Base-by-base conservation (phyloP, 2,329 filamentous ascomycete species). In the Colletotrichum sansevieriae region DNA sequence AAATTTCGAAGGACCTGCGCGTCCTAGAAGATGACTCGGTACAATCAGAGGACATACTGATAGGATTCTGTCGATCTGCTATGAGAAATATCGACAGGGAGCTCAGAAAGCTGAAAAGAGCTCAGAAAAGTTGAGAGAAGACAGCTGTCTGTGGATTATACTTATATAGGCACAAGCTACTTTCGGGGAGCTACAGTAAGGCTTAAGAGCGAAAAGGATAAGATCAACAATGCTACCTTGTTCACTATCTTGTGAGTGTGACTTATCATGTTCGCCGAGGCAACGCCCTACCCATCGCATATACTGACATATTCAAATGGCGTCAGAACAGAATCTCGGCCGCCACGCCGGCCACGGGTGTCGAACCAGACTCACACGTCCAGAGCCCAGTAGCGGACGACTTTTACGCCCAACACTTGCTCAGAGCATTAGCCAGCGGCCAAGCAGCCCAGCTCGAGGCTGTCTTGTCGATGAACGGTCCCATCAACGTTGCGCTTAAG, bases 91-190 rank as follows among this genome's bases (percentile, higher is more conserved):
- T 68, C 5, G 3, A 15, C 4, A 35, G 46, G 37, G 65, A 47
- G 20, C 52, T 68, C 15, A 47, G 18, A 18, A 22, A 29, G 2
- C 18, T 68, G 20, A 35, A 60, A n/a, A 41, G 47, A 66, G 55
- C 51, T 47, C 18, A 29, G 22, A 15, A 44, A 47, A 33, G 6
- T 68, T n/a, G 44, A 37, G 22, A 51, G n/a, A 4, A 13, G 33
- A 39, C 37, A 15, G 13, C 10, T 39, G 8, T 29, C 49, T 3
- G 2, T 4, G 13, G 22, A 35, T 11, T 10, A 4, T 25, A 29
- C 37, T 5, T 39, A 11, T 15, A 29, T 8, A 12, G n/a, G 46
- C 20, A 49, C 13, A 29, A 49, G 43, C 10, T 35, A 13, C 1
- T 68, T 68, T 2, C 25, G 4, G 25, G 25, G 25, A 29, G 25